Evolutionary conservation across 192 early-diverging fungal genomes (phyloP).

Genomic region (Linnemannia hyalina): DNA sequence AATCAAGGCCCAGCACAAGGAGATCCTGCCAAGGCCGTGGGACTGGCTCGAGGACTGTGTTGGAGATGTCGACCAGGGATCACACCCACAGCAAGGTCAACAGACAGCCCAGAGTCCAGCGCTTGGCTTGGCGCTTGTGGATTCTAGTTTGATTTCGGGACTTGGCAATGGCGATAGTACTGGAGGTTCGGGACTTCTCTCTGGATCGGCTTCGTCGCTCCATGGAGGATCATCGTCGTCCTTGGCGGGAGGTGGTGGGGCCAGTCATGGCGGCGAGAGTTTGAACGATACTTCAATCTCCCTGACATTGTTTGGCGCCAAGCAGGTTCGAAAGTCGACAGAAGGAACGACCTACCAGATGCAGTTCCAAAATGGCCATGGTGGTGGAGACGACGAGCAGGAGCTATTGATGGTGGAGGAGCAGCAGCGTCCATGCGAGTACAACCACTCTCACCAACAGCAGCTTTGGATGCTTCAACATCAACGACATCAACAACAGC

Average conservation of each 20-base stretch:
- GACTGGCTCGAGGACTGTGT: conserved; percentile 69
- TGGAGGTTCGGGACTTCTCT: neutral
- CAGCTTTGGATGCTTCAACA: conserved; percentile 34
- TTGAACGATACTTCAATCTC: conserved; percentile 49
- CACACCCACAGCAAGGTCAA: conserved; percentile 17
- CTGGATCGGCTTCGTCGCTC: conserved; percentile 8
- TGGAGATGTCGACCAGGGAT: conserved; percentile 51
- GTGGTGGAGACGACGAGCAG: conserved; percentile 46
- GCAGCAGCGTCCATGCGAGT: conserved; percentile 37
- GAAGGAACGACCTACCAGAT: conserved; percentile 48
- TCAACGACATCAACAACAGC: conserved; percentile 38
- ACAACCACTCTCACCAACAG: conserved; percentile 45
- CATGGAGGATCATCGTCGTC: conserved; percentile 9
- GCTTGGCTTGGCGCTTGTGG: conserved; percentile 30
- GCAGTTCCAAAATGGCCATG: conserved; percentile 48
- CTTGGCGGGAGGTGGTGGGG: neutral
- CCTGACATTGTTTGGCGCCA: conserved; percentile 49
- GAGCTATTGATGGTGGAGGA: conserved; percentile 33
- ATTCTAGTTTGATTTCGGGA: conserved; percentile 15
- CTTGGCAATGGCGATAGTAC: conserved; percentile 28
- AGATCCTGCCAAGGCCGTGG: conserved; percentile 63
- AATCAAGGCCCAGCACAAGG: conserved; percentile 38
- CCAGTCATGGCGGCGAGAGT: conserved; percentile 17
- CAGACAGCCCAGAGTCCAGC: conserved; percentile 21
- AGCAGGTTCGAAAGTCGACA: conserved; percentile 39